Percentiles rank a stretch among this genome's conserved stretches.
Conservation (phyloP, 176 grass and related monocot species). For the Musa acuminata region DNA sequence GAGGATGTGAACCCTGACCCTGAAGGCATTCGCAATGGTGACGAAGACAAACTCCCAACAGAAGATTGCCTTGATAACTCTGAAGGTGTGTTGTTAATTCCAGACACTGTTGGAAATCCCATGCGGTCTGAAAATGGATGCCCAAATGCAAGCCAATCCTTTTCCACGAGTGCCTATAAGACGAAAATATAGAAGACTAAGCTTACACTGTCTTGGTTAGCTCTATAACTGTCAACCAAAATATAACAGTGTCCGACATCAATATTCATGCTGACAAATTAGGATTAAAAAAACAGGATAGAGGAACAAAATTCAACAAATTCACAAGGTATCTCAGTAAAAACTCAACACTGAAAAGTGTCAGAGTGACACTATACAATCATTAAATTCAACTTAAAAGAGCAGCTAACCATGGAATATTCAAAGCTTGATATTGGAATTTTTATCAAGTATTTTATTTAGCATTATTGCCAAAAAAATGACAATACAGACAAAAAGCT, state of each 20-base stretch:
- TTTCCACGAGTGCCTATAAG: conserved; percentile 82
- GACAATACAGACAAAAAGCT: conserved; percentile 1
- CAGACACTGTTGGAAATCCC: conserved; percentile 76
- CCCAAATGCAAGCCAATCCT: conserved; percentile 96
- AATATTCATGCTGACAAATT: neutral
- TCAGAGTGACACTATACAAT: neutral
- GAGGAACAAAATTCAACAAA: neutral
- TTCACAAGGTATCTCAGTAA: neutral
- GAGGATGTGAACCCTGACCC: conserved; percentile 36
- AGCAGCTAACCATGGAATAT: neutral
- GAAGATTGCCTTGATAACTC: conserved; percentile 77
- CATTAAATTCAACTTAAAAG: neutral
- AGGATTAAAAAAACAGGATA: neutral
- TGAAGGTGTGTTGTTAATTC: conserved; percentile 43
- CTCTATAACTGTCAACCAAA: too few relatives aligned
- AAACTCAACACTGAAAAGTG: neutral
- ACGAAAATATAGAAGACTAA: conserved; percentile 14
- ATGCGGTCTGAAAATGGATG: conserved; percentile 95
- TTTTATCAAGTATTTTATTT: too few relatives aligned
- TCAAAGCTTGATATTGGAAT: neutral
- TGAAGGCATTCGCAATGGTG: conserved; percentile 48
- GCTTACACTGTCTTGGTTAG: neutral
- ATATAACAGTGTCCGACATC: neutral
- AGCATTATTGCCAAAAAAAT: neutral
- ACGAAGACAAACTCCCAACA: conserved; percentile 59